Conservation (phyloP, 2,329 filamentous ascomycete species). For the Colletotrichum caudatum region DNA sequence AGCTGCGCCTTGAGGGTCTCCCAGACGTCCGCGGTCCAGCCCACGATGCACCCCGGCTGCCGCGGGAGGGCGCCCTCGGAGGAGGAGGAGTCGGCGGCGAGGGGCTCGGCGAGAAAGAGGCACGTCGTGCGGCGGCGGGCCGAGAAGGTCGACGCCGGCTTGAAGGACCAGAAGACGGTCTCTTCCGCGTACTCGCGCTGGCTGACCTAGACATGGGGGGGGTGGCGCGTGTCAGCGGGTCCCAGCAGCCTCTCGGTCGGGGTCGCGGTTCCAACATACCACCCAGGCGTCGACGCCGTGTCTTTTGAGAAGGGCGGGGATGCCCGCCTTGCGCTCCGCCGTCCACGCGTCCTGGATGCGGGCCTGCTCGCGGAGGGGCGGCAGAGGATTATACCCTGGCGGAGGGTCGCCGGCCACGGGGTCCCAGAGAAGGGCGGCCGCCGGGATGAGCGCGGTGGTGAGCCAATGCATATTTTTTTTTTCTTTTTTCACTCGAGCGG, state of each 20-base stretch:
- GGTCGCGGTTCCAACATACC: conserved; percentile 45
- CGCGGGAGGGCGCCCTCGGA: conserved; percentile 51
- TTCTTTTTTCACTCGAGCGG: neutral
- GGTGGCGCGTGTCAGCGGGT: neutral
- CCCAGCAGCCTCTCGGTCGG: neutral
- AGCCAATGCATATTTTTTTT: conserved; percentile 41
- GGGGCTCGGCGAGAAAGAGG: conserved; percentile 59
- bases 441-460: conserved; percentile 10
- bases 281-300: conserved; percentile 63
- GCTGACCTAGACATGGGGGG: conserved; percentile 58
- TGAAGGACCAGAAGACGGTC: conserved; percentile 64
- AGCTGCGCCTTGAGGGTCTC: conserved; percentile 54
- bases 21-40: conserved; percentile 52
- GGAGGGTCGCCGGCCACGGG: conserved; percentile 10
- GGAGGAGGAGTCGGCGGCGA: too few species aligned
- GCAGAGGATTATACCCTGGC: conserved; percentile 53
- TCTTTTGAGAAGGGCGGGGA: conserved; percentile 58
- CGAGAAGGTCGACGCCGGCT: conserved; percentile 59
- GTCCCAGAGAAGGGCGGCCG: conserved; percentile 15
- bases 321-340: conserved; percentile 54
- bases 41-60: conserved; percentile 46
- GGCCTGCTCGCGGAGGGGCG: conserved; percentile 58
- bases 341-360: conserved; percentile 59
- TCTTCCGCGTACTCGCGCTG: conserved; percentile 65
- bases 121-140: conserved; percentile 63